Percentiles rank a stretch among this genome's conserved stretches.
Conservation (phyloP, 352 stramenopile genomes). For the Pythium dissimile region DNA sequence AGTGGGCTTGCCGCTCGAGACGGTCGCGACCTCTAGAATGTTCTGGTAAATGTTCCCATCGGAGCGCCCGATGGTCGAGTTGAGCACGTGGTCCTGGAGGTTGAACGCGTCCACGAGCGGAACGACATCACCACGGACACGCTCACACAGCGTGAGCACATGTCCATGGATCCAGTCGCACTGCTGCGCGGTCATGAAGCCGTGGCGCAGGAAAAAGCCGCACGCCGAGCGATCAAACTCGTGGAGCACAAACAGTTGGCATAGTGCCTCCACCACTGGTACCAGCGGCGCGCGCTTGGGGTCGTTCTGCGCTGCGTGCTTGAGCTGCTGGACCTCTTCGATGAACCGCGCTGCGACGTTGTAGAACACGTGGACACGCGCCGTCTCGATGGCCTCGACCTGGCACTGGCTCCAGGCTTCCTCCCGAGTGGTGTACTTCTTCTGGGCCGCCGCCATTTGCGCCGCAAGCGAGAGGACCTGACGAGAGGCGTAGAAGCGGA, state of each 20-base stretch:
- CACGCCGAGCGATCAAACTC: constrained; percentile 51
- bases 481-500: constrained; percentile 54
- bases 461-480: constrained; percentile 40
- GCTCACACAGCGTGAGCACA: constrained; percentile 38
- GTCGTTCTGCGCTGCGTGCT: constrained; percentile 11
- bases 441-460: constrained; percentile 26
- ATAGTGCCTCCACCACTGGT: constrained; percentile 56
- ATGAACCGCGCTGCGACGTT: constrained; percentile 62
- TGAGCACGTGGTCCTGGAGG: constrained; percentile 63
- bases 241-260: constrained; percentile 72
- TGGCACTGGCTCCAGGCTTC: constrained; percentile 68
- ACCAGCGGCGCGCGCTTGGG: constrained; percentile 27
- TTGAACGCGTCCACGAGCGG: constrained; percentile 74
- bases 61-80: constrained; percentile 55
- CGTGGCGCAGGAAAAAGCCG: constrained; percentile 51
- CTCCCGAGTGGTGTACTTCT: constrained; percentile 8
- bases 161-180: constrained; percentile 41
- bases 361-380: constrained; percentile 75
- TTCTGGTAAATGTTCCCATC: constrained; percentile 78
- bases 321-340: constrained; percentile 44
- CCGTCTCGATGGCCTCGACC: constrained; percentile 67
- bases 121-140: constrained; percentile 58
- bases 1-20: constrained; percentile 32
- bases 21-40: constrained; percentile 40
- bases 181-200: constrained; percentile 55